phyloP scores from a whole-genome alignment of 345 rosid genomes.

The Punica granatum region DNA sequence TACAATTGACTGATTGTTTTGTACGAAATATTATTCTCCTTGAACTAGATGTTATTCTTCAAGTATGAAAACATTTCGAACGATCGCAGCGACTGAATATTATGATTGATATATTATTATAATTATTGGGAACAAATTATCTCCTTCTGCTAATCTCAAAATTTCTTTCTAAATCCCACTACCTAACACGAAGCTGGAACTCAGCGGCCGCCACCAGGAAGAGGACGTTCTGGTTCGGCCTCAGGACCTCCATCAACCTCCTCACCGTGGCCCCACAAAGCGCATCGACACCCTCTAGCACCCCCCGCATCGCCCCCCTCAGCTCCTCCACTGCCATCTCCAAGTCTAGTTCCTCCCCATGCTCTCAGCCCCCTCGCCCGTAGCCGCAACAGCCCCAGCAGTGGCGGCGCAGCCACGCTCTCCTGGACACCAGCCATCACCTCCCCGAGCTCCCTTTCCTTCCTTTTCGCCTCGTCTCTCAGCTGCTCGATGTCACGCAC shows the following conservation, averaged over 20 bases:
- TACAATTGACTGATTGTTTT: no score
- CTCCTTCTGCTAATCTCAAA: no score
- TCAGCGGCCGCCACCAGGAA: slow-evolving; percentile 19
- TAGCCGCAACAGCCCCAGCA: slow-evolving; percentile 13
- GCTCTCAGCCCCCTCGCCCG: background rate
- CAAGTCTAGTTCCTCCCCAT: slow-evolving; percentile 10
- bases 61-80: no score
- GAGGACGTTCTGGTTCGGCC: slow-evolving; percentile 23
- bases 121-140: no score
- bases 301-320: slow-evolving; percentile 14
- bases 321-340: slow-evolving; percentile 20
- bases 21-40: no score
- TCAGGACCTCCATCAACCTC: slow-evolving; percentile 21
- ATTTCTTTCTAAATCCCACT: slow-evolving; percentile 10
- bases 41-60: no score
- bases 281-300: slow-evolving; percentile 21
- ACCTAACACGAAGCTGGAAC: slow-evolving; percentile 22
- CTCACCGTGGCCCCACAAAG: slow-evolving; percentile 14
- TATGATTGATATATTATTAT: no score
- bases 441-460: slow-evolving; percentile 27
- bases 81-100: no score
- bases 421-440: slow-evolving; percentile 36
- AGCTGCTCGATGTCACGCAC: slow-evolving; percentile 15
- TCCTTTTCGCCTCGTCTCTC: slow-evolving; percentile 12
- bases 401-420: slow-evolving; percentile 25